Conservation (phyloP, 2,329 filamentous ascomycete species). For the Aspergillus latus region DNA sequence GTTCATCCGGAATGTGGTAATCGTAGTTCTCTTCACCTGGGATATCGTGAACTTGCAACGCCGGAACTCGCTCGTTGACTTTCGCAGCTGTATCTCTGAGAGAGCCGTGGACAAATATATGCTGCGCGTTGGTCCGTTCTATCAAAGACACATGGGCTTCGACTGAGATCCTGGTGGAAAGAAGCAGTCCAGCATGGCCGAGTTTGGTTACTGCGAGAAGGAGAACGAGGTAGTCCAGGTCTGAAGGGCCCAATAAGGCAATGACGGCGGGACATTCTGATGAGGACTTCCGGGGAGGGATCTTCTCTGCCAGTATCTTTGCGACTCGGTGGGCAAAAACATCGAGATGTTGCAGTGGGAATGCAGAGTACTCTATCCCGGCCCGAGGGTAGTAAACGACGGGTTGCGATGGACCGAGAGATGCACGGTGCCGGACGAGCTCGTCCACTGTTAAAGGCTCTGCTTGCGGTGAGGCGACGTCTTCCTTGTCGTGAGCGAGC, state of each 20-base stretch:
- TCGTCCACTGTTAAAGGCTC: slow-evolving; percentile 39
- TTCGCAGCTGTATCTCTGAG: slow-evolving; percentile 26
- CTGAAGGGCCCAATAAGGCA: slow-evolving; percentile 54
- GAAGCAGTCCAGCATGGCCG: slow-evolving; percentile 55
- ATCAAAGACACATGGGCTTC: slow-evolving; percentile 53
- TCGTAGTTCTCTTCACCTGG: slow-evolving; percentile 24
- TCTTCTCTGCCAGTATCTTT: slow-evolving; percentile 25
- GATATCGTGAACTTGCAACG: slow-evolving; percentile 31
- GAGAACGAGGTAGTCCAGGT: slow-evolving; percentile 56
- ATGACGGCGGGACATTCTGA: slow-evolving; percentile 40
- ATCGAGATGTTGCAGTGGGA: slow-evolving; percentile 50
- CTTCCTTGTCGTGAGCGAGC: slow-evolving; percentile 3
- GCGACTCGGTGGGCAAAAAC: slow-evolving; percentile 34
- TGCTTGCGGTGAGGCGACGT: neutral
- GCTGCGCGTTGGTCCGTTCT: slow-evolving; percentile 42
- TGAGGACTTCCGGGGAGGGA: slow-evolving; percentile 26
- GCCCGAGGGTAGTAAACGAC: slow-evolving; percentile 48
- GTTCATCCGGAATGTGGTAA: slow-evolving; percentile 17
- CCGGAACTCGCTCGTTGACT: slow-evolving; percentile 22
- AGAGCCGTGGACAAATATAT: slow-evolving; percentile 33
- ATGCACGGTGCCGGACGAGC: slow-evolving; percentile 40
- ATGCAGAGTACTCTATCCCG: slow-evolving; percentile 49
- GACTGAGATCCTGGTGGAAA: slow-evolving; percentile 55
- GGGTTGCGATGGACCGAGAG: slow-evolving; percentile 33
- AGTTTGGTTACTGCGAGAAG: slow-evolving; percentile 56